These are phyloP conservation scores for Populus deltoides DNA, from an alignment of 345 rosid species.

Conservation along the genomic window DNA sequence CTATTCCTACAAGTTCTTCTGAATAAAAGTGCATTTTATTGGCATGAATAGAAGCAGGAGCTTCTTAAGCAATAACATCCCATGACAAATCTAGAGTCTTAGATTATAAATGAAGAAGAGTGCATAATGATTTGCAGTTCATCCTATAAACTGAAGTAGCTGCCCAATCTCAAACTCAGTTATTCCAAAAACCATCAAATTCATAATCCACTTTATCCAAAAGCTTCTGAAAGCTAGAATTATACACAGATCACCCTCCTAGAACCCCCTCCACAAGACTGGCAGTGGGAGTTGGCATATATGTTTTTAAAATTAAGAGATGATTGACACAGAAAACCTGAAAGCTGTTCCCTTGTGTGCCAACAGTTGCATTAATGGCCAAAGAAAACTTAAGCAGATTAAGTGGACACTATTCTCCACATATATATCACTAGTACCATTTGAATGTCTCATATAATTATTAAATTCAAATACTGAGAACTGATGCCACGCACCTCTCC, in stretches of 20 bases:
- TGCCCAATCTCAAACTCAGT: not conserved
- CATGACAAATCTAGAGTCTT: not conserved
- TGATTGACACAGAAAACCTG: not conserved
- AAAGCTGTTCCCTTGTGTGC: not conserved
- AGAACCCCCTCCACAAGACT: conserved; percentile 1
- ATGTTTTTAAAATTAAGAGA: not conserved
- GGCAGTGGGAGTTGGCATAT: not conserved
- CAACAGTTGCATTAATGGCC: not conserved
- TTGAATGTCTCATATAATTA: too few species aligned
- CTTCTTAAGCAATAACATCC: too few species aligned
- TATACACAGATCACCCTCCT: not conserved
- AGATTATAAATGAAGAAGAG: too few species aligned
- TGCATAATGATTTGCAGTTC: not conserved
- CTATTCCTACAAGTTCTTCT: not conserved
- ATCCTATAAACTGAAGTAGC: not conserved
- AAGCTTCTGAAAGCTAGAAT: not conserved
- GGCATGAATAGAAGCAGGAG: not conserved
- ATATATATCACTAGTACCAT: not conserved
- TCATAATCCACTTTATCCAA: not conserved
- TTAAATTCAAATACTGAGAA: not conserved
- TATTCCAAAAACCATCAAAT: not conserved
- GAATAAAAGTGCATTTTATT: not conserved
- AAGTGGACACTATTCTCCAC: not conserved
- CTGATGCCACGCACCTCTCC: conserved; percentile 50
- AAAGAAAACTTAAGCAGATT: not conserved